Conservation (phyloP, 2,329 filamentous ascomycete genomes). For the Verticillium nonalfalfae region DNA sequence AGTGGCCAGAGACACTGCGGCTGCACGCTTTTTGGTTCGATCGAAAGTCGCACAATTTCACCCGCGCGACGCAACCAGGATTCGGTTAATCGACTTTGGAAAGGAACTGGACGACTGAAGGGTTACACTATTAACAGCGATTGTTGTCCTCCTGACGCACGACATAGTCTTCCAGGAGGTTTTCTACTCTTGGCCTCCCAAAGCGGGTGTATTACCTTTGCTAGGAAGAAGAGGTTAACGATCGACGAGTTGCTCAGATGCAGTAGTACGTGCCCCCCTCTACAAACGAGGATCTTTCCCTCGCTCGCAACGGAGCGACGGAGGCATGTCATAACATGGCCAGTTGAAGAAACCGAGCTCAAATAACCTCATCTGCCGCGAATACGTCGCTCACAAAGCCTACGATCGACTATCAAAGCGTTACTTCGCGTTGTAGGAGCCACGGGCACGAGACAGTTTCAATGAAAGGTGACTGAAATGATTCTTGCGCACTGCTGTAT, state of each 20-base stretch:
- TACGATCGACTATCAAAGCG: neutral
- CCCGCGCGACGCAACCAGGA: constrained; percentile 52
- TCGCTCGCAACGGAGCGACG: neutral
- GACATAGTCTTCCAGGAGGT: too few species aligned
- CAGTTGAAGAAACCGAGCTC: neutral
- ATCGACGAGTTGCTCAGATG: neutral
- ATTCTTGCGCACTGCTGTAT: neutral
- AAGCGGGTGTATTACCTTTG: too few species aligned
- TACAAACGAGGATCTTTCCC: neutral
- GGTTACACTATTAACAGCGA: too few species aligned
- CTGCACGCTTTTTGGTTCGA: constrained; percentile 56
- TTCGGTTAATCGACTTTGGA: constrained; percentile 59
- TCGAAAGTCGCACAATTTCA: constrained; percentile 63
- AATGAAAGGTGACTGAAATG: neutral
- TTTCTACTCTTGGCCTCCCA: too few species aligned
- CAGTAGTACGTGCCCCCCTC: neutral
- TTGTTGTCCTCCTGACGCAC: too few species aligned
- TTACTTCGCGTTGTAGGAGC: neutral
- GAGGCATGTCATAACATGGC: neutral
- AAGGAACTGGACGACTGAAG: constrained; percentile 50
- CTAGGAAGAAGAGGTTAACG: neutral
- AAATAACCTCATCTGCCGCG: neutral
- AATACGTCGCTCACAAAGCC: neutral
- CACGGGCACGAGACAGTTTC: neutral
- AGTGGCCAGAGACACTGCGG: constrained; percentile 54